Evolutionary conservation across 306 rosid genomes (phyloP), one percentile per base, ranked within the genome.

Genomic region (Prunus mongolica): DNA sequence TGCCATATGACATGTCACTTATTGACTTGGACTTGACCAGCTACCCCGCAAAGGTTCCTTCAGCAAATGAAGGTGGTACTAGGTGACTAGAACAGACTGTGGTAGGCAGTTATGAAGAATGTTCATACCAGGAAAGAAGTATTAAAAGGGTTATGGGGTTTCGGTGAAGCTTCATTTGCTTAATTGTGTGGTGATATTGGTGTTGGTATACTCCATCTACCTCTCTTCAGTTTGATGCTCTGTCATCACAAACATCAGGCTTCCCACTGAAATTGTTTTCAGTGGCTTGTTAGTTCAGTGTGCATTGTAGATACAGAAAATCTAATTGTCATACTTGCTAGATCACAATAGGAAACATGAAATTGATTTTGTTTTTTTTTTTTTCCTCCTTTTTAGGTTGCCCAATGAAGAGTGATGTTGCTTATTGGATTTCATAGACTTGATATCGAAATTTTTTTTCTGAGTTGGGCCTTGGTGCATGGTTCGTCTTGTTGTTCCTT

Each of bases 1-100:
- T 72, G 62, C 84, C 98, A 11, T 91, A 91, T 18, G 98, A 96
- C 80, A 82, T 96, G 90, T 83, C 98, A 7, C 86, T 96, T 46
- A 87, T 91, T 62, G 98, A 92, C 80, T 87, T 96, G 89, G 98
- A 96, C 76, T 65, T 87, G 64, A 82, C 93, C 73, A 81, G 84
- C 78, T 96, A 86, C 88, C 93, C 99, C 12, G 82, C 89, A 7
- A 75, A 89, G 55, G 99, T 96, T 63, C 88, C 98, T 69, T 89
- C 96, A 6, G 98, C 83, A 66, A 90, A 88, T 81, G 85, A 78
- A 75, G 71, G 80, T 22, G 83, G 67, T 56, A 68, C 65, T 19
- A 86, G 88, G 88, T 84, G 86, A 90, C 74, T 55, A 44, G 27
- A 57, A 75, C 62, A 71, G n/a, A n/a, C 22, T 73, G 34, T 34